Conservation (phyloP, 768 basidiomycete species). For the Tulasnella calospora region DNA sequence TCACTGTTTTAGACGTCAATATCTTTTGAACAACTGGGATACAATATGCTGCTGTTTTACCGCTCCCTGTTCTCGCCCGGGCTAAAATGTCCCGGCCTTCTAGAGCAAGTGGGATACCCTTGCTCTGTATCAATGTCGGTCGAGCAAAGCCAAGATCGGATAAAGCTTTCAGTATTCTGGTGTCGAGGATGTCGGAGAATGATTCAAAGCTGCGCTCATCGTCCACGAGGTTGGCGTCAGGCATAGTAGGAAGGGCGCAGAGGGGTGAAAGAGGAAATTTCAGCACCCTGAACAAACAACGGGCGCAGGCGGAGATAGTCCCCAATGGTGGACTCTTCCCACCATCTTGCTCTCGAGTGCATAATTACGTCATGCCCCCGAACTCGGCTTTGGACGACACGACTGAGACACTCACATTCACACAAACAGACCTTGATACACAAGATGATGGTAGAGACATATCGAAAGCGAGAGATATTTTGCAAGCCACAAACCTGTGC, state of each 20-base stretch:
- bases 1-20: slow-evolving; percentile 68
- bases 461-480: background rate
- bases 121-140: slow-evolving; percentile 87
- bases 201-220: slow-evolving; percentile 37
- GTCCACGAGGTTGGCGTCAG: slow-evolving; percentile 18
- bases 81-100: slow-evolving; percentile 88
- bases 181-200: slow-evolving; percentile 76
- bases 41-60: slow-evolving; percentile 95
- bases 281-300: background rate
- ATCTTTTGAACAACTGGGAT: slow-evolving; percentile 88
- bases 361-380: background rate
- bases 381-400: background rate
- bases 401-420: background rate
- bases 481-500: background rate
- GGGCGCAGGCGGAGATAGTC: background rate
- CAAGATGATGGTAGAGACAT: background rate
- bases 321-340: background rate
- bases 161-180: slow-evolving; percentile 78
- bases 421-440: background rate
- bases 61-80: slow-evolving; percentile 89
- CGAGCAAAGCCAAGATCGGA: slow-evolving; percentile 85
- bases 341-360: background rate
- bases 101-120: slow-evolving; percentile 87
- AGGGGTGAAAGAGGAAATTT: background rate
- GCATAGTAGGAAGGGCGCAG: background rate